Evolutionary conservation across 768 basidiomycete genomes (phyloP).

Genomic region (Termitomyces eurrhizus): DNA sequence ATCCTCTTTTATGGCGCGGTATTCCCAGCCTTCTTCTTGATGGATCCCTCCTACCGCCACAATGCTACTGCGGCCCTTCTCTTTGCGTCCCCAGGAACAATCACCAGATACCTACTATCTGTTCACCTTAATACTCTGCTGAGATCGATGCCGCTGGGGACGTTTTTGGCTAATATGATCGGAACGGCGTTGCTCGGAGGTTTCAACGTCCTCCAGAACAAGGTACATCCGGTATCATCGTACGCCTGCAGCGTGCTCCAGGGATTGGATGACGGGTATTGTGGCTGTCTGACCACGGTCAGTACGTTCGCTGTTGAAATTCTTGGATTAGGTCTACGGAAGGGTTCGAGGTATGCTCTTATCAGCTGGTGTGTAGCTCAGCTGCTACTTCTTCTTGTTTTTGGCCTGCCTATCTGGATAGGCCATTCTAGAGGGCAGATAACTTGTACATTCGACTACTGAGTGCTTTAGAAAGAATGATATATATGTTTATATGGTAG

Average conservation of each 20-base stretch:
- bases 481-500: not conserved
- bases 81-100: constrained; percentile 85
- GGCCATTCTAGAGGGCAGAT: constrained; percentile 37
- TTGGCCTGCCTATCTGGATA: constrained; percentile 62
- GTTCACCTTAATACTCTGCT: constrained; percentile 62
- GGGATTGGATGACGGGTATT: constrained; percentile 88
- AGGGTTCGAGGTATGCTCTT: constrained; percentile 64
- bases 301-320: constrained; percentile 90
- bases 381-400: constrained; percentile 61
- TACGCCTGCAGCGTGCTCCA: constrained; percentile 70
- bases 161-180: constrained; percentile 67
- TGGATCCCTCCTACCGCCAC: constrained; percentile 65
- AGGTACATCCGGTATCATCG: constrained; percentile 34
- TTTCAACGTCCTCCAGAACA: constrained; percentile 65
- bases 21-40: constrained; percentile 74
- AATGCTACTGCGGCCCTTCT: constrained; percentile 84
- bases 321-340: constrained; percentile 48
- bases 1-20: constrained; percentile 70
- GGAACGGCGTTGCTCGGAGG: constrained; percentile 83
- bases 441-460: constrained; percentile 45
- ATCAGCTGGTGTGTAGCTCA: constrained; percentile 72
- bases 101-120: constrained; percentile 80
- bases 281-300: constrained; percentile 91
- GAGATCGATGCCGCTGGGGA: constrained; percentile 70
- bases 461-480: not conserved